phyloP scores from a whole-genome alignment of 2,329 filamentous ascomycete genomes.

The Purpureocillium takamizusanense region DNA sequence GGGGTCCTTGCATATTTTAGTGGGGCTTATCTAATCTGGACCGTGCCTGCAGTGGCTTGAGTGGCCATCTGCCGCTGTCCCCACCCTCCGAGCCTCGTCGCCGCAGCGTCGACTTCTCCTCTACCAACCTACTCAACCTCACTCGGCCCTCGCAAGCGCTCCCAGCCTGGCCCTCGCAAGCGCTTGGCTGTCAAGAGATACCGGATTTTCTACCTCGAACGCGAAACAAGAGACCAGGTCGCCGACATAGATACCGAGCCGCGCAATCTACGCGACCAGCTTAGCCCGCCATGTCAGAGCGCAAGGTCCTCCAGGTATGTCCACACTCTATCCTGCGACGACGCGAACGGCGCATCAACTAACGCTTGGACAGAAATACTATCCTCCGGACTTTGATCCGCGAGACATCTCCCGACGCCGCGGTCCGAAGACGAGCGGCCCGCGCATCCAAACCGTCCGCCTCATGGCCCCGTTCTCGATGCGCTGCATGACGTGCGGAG shows the following conservation, averaged over 20 bases:
- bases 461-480: slow-evolving; percentile 55
- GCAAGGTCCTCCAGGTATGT: slow-evolving; percentile 57
- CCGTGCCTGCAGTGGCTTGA: too few relatives aligned
- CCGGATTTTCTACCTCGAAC: too few relatives aligned
- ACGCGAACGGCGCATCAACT: neutral
- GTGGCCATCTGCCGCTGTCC: too few relatives aligned
- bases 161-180: too few relatives aligned
- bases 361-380: slow-evolving; percentile 38
- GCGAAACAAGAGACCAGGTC: neutral
- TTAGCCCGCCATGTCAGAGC: slow-evolving; percentile 63
- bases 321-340: neutral
- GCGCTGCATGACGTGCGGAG: slow-evolving; percentile 42
- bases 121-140: neutral
- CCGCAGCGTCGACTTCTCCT: too few relatives aligned
- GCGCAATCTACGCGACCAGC: neutral
- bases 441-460: slow-evolving; percentile 76
- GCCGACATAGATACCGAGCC: neutral
- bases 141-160: neutral
- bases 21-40: too few relatives aligned
- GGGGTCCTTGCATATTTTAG: too few relatives aligned
- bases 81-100: too few relatives aligned
- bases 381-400: slow-evolving; percentile 82
- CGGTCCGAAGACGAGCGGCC: slow-evolving; percentile 62
- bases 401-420: slow-evolving; percentile 64
- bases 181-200: too few relatives aligned